These are phyloP conservation scores for Candida adriatica DNA, from an alignment of 805 yeast species.

Conservation along the genomic window DNA sequence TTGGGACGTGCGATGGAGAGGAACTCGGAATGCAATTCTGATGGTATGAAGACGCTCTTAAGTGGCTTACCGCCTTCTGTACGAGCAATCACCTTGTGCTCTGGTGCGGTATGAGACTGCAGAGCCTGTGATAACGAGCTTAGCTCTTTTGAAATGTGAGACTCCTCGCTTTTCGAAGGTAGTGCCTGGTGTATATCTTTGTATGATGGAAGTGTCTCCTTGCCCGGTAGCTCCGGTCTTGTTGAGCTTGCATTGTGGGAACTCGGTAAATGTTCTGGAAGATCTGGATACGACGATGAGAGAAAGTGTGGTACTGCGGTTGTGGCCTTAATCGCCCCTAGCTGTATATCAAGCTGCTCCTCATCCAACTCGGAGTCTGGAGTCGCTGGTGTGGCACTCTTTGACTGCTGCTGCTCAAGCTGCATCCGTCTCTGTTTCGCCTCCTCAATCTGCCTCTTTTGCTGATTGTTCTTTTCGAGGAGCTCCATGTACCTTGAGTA, in stretches of 20 bases:
- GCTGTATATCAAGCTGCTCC: conserved; percentile 10
- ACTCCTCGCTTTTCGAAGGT: conserved; percentile 8
- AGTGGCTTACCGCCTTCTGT: conserved; percentile 55
- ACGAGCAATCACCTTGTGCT: conserved; percentile 33
- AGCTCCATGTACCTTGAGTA: conserved; percentile 18
- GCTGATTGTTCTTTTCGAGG: conserved; percentile 18
- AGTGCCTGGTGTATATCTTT: conserved; percentile 7
- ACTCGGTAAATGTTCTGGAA: conserved; percentile 7
- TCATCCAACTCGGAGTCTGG: conserved; percentile 15
- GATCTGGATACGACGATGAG: conserved; percentile 15
- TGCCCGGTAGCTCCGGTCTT: conserved; percentile 2
- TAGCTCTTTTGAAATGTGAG: background rate
- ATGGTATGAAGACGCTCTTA: conserved; percentile 45
- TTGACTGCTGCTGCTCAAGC: background rate
- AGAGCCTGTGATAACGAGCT: conserved; percentile 1
- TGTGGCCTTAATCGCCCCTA: conserved; percentile 2
- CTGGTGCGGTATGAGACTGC: conserved; percentile 4
- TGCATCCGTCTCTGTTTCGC: conserved; percentile 5
- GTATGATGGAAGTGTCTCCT: conserved; percentile 1
- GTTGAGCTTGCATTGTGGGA: background rate
- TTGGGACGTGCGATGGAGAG: conserved; percentile 41
- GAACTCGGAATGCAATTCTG: conserved; percentile 35
- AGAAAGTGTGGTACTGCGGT: background rate
- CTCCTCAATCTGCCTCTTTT: conserved; percentile 18
- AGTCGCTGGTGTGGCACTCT: background rate